phyloP scores from a whole-genome alignment of 768 basidiomycete genomes.

The Kockovaella imperatae region DNA sequence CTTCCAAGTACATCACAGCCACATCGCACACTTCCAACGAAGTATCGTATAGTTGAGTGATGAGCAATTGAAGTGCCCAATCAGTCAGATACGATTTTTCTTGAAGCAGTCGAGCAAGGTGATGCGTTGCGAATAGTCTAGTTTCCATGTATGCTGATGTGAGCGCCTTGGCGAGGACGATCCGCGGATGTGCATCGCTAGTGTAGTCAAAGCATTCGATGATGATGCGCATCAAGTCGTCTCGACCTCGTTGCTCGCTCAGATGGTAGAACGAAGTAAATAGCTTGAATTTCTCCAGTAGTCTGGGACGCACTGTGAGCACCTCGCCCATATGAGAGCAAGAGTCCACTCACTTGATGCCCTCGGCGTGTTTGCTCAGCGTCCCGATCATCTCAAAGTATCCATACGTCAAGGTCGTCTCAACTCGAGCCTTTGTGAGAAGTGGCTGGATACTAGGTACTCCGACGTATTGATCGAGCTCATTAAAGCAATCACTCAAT shows the following conservation, averaged over 20 bases:
- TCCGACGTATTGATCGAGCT: slow-evolving; percentile 63
- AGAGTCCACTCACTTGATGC: slow-evolving; percentile 62
- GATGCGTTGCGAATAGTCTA: slow-evolving; percentile 76
- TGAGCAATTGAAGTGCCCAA: slow-evolving; percentile 82
- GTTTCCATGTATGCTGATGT: slow-evolving; percentile 90
- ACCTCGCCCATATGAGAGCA: neutral
- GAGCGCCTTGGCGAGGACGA: slow-evolving; percentile 85
- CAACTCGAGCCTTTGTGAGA: slow-evolving; percentile 74
- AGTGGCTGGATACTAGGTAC: slow-evolving; percentile 29
- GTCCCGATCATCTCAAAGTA: slow-evolving; percentile 94
- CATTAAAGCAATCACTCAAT: slow-evolving; percentile 76
- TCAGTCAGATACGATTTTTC: slow-evolving; percentile 58
- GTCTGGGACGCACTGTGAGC: slow-evolving; percentile 48
- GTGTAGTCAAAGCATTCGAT: slow-evolving; percentile 87
- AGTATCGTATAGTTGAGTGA: slow-evolving; percentile 94
- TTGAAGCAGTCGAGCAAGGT: slow-evolving; percentile 73
- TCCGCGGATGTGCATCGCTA: slow-evolving; percentile 89
- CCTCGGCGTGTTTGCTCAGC: slow-evolving; percentile 78
- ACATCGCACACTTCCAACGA: slow-evolving; percentile 80
- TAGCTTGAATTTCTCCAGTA: slow-evolving; percentile 82
- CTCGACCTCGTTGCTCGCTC: slow-evolving; percentile 79
- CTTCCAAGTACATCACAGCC: slow-evolving; percentile 80
- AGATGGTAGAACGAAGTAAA: slow-evolving; percentile 95
- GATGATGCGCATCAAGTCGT: slow-evolving; percentile 84
- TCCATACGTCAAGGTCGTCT: slow-evolving; percentile 75